A percentile compares a stretch with the other conserved stretches of the same genome.
phyloP scores from a whole-genome alignment of 1,139 yeast species.

The Torulaspora globosa region DNA sequence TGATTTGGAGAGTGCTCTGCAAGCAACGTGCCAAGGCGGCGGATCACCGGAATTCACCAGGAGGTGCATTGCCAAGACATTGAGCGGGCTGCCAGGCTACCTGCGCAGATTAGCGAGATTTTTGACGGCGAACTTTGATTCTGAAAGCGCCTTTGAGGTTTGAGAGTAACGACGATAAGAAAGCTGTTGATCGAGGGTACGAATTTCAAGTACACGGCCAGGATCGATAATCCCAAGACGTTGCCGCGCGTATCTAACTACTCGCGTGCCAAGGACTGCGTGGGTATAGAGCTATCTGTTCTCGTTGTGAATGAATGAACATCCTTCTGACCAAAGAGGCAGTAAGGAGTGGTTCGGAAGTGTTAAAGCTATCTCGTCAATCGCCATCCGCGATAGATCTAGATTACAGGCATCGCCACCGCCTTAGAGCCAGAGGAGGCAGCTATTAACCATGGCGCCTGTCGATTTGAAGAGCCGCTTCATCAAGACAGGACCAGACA shows the following conservation, averaged over 20 bases:
- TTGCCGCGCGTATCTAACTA: constrained; percentile 63
- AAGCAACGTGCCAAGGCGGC: constrained; percentile 18
- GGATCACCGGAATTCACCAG: constrained; percentile 39
- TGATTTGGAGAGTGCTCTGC: constrained; percentile 38
- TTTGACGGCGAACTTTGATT: constrained; percentile 51
- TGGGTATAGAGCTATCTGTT: constrained; percentile 44
- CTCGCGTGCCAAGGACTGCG: constrained; percentile 51
- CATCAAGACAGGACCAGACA: neutral
- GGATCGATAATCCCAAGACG: constrained; percentile 56
- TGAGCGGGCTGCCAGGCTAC: constrained; percentile 58
- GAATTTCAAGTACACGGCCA: constrained; percentile 54
- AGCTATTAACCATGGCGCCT: neutral
- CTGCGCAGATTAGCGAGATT: constrained; percentile 50
- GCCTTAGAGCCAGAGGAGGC: too few species aligned
- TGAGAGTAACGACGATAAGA: constrained; percentile 33
- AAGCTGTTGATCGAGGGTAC: constrained; percentile 47
- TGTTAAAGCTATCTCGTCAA: too few species aligned
- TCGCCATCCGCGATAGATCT: too few species aligned
- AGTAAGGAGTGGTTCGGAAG: too few species aligned
- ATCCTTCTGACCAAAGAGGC: too few species aligned
- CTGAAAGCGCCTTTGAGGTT: constrained; percentile 49
- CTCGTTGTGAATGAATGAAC: too few species aligned
- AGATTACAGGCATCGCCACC: too few species aligned
- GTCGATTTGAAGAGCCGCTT: neutral
- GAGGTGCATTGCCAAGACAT: constrained; percentile 45